phyloP scores from a whole-genome alignment of 2,329 filamentous ascomycete species.

The Hortaea sp. region DNA sequence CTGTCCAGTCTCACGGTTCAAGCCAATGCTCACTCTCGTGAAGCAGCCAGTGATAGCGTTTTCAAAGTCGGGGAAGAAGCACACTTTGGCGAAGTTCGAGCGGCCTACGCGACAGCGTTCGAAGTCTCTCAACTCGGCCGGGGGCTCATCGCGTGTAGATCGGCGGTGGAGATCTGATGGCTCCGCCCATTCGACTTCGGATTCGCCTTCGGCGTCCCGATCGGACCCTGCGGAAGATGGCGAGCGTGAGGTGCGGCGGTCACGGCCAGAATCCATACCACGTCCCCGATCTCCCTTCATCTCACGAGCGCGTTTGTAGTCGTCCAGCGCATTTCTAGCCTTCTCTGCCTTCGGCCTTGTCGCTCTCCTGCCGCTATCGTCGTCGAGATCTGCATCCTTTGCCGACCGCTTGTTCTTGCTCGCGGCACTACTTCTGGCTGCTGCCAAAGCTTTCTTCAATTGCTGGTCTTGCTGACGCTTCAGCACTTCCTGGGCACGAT shows the following conservation, averaged over 20 bases:
- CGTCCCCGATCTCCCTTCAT: constrained; percentile 44
- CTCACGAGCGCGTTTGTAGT: constrained; percentile 51
- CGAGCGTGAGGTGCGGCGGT: constrained; percentile 37
- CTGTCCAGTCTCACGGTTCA: constrained; percentile 56
- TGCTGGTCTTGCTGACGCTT: constrained; percentile 72
- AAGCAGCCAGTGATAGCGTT: constrained; percentile 73
- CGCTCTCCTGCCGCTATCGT: constrained; percentile 59
- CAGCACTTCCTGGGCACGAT: constrained; percentile 74
- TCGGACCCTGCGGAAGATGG: constrained; percentile 29
- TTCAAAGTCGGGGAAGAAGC: constrained; percentile 87
- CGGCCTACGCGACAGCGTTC: constrained; percentile 76
- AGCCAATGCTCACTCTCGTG: constrained; percentile 72
- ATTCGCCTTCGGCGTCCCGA: constrained; percentile 60
- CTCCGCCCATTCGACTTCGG: constrained; percentile 66
- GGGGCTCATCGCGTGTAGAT: constrained; percentile 50
- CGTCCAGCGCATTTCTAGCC: constrained; percentile 60
- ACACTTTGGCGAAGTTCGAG: constrained; percentile 78
- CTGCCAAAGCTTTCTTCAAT: constrained; percentile 61
- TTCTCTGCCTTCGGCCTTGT: constrained; percentile 31
- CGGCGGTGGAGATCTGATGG: constrained; percentile 23
- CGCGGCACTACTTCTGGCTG: constrained; percentile 41
- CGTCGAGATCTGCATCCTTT: constrained; percentile 66
- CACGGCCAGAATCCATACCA: constrained; percentile 26
- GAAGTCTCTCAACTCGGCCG: constrained; percentile 67
- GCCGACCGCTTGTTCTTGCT: constrained; percentile 64